phyloP scores from a whole-genome alignment of 2,329 filamentous ascomycete genomes.

The Ceratocystis lukuohia region DNA sequence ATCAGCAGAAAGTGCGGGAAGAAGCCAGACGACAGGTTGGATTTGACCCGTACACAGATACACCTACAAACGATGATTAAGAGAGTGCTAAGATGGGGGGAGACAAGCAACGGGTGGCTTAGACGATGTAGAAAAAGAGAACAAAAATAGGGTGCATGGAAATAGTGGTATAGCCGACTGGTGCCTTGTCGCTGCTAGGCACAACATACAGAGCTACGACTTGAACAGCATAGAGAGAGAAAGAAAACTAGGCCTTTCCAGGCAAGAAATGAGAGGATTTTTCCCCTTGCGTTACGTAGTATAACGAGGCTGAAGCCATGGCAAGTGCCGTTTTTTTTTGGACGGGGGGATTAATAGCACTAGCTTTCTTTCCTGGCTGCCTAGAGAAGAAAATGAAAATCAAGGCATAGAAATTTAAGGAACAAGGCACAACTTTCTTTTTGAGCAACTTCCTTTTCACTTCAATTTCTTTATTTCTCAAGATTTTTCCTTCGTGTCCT shows the following conservation, averaged over 20 bases:
- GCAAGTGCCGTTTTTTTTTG: background rate
- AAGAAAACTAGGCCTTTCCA: background rate
- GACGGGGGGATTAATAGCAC: too few species aligned
- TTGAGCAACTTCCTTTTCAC: background rate
- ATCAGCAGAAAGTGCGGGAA: constrained; percentile 31
- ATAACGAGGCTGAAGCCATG: background rate
- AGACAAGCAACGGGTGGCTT: background rate
- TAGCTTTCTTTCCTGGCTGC: background rate
- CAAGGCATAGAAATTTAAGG: background rate
- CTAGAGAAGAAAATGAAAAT: background rate
- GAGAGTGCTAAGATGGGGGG: background rate
- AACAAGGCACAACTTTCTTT: background rate
- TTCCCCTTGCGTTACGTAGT: background rate
- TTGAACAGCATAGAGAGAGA: background rate
- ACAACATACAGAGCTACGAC: too few species aligned
- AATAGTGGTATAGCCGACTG: background rate
- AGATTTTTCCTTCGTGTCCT: background rate
- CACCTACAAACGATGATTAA: constrained; percentile 21
- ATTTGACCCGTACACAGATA: constrained; percentile 44
- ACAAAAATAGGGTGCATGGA: background rate
- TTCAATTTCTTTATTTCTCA: background rate
- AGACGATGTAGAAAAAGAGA: background rate
- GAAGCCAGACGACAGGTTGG: constrained; percentile 39
- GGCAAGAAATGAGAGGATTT: background rate
- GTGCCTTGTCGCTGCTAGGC: background rate